Base-by-base conservation (phyloP, 306 rosid species). In the Purshia tridentata region DNA sequence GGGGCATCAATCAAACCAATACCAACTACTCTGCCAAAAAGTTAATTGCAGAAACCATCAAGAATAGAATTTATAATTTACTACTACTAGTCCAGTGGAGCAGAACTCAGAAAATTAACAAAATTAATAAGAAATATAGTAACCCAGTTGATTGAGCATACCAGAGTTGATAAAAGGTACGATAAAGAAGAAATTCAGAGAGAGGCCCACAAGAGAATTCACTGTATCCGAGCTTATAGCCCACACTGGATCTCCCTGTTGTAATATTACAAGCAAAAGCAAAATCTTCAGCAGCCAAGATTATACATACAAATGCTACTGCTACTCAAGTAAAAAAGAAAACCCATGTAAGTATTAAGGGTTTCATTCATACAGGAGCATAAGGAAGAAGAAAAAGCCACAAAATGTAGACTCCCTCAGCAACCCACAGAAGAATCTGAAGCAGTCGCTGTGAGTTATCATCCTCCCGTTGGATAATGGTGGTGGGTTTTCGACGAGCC, bases 231-330 rank as follows among this genome's bases (percentile, higher is more conserved):
- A 82, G 81, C 92, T 89, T 76, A 93, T 93, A 35, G 96, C 94
- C 98, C 98, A 91, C 56, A 85, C 88, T 44, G 98, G 97, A 81
- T 93, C 97, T 67, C 97, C 97, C 97, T 89, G 89, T 55, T 23
- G 76, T 29, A 67, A n/a, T 12, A 37, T 9, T 72, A 81, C 71
- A 76, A 29, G 47, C 72, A 9, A 75, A 29, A 29, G 35, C 35
- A 29, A 57, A 6, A 66, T 29, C 63, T 65, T 72, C 2, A 48
- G n/a, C 45, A 22, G 7, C 54, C 22, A 40, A 45, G 3, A 45
- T 20, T 46, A 6, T 42, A 20, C 16, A 5, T 19, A 20, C 1
- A 13, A 19, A 59, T 54, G 9, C 8, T 12, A 40, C 12, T 62
- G 35, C 2, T 22, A n/a, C 2, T 53, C 6, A 13, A 49, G 42